Percentiles rank a stretch among this genome's conserved stretches.
These are phyloP conservation scores for Arxiozyma bovina DNA, from an alignment of 1,139 yeast species.

Conservation along the genomic window DNA sequence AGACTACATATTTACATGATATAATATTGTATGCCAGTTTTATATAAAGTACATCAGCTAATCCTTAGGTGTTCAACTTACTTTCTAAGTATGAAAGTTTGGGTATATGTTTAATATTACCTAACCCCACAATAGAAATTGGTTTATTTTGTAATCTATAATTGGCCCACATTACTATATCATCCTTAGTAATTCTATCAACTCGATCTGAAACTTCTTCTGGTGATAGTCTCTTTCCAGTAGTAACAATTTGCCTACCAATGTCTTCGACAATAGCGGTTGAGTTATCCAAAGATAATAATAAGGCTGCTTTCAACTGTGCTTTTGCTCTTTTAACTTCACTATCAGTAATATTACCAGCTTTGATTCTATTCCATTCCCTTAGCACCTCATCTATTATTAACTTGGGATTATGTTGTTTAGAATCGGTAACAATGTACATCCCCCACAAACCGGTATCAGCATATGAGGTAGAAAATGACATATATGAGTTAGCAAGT, in stretches of 20 bases:
- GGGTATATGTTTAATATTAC: conserved; percentile 50
- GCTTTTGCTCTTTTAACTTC: conserved; percentile 94
- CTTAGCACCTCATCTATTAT: conserved; percentile 64
- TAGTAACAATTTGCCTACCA: conserved; percentile 92
- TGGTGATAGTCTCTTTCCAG: conserved; percentile 84
- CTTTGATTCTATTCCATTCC: conserved; percentile 83
- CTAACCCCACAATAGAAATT: conserved; percentile 83
- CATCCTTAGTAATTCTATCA: conserved; percentile 67
- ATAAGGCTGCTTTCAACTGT: conserved; percentile 83
- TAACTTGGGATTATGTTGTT: conserved; percentile 54
- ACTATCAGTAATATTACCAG: conserved; percentile 65
- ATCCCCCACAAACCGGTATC: conserved; percentile 98
- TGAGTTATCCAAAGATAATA: conserved; percentile 85
- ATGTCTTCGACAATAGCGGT: conserved; percentile 97
- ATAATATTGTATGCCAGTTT: not conserved
- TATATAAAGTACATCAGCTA: not conserved
- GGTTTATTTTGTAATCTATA: conserved; percentile 71
- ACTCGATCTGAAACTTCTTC: conserved; percentile 85
- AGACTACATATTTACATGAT: not conserved
- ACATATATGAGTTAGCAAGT: conserved; percentile 88
- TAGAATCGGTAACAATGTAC: conserved; percentile 76
- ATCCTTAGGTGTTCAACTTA: not conserved
- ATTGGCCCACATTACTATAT: conserved; percentile 83
- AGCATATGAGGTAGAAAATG: conserved; percentile 92
- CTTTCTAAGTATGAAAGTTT: conserved; percentile 22